A percentile compares a stretch with the other conserved stretches of the same genome.
These are phyloP conservation scores for Tetraselmis chui DNA, from an alignment of 139 green algal genomes.

Conservation along the genomic window DNA sequence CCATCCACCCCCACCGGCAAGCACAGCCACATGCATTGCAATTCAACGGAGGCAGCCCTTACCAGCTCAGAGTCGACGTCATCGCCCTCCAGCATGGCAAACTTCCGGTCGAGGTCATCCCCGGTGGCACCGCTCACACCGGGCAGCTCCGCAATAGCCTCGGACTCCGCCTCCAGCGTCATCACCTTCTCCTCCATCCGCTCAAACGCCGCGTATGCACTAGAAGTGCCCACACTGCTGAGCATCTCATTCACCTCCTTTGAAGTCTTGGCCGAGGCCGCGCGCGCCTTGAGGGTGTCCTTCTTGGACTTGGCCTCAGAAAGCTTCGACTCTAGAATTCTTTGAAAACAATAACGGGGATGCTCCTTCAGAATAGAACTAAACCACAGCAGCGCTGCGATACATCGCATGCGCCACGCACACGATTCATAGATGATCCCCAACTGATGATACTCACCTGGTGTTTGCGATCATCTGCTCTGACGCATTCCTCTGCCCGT, in stretches of 20 bases:
- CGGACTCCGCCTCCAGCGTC: slow-evolving; percentile 83
- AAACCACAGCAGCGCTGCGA: no score
- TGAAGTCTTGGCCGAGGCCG: slow-evolving; percentile 76
- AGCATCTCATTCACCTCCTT: slow-evolving; percentile 54
- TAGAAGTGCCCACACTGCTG: slow-evolving; percentile 74
- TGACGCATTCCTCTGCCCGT: slow-evolving; percentile 75
- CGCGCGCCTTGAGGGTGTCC: slow-evolving; percentile 97
- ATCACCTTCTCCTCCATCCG: slow-evolving; percentile 99
- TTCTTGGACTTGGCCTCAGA: slow-evolving; percentile 95
- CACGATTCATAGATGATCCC: slow-evolving; percentile 16
- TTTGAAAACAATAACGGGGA: no score
- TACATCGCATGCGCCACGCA: slow-evolving; percentile 39
- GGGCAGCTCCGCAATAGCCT: slow-evolving; percentile 62
- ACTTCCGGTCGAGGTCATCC: slow-evolving; percentile 74
- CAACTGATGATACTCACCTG: slow-evolving; percentile 15
- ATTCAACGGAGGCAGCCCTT: no score
- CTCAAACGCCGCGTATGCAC: slow-evolving; percentile 85
- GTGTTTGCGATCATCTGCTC: slow-evolving; percentile 91
- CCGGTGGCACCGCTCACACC: not conserved
- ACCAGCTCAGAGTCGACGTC: slow-evolving; percentile 88
- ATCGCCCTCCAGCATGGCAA: slow-evolving; percentile 72
- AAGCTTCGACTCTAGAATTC: slow-evolving; percentile 79
- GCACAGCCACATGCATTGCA: no score
- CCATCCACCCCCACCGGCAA: no score
- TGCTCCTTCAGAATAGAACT: not conserved